These are phyloP conservation scores for Hymenoscyphus repandus DNA, from an alignment of 2,329 filamentous ascomycete species.

Conservation along the genomic window DNA sequence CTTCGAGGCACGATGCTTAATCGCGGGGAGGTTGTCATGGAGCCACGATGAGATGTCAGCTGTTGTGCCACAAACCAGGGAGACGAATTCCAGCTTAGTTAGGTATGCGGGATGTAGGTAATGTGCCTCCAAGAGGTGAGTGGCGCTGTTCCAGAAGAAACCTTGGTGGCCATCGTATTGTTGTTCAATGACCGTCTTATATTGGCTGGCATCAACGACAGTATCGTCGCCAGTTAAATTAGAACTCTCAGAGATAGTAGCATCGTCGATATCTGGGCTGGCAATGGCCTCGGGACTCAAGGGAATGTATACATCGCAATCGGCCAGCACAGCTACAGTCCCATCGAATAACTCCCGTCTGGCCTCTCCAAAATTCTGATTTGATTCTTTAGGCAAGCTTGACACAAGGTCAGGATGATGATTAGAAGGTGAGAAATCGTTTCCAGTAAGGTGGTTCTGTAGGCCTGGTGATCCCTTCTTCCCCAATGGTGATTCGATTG, in stretches of 20 bases:
- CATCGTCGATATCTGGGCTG: not conserved
- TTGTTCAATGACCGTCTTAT: not conserved
- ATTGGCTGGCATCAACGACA: not conserved
- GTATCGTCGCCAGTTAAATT: not conserved
- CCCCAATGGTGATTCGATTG: not conserved
- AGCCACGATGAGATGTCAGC: slow-evolving; percentile 4
- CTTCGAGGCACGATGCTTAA: slow-evolving; percentile 5
- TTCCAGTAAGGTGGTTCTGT: not conserved
- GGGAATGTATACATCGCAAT: not conserved
- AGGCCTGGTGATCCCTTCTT: not conserved
- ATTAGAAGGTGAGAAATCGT: slow-evolving; percentile 3
- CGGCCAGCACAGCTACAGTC: not conserved
- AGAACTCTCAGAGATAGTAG: not conserved
- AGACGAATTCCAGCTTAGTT: slow-evolving; percentile 7
- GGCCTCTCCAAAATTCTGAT: not conserved
- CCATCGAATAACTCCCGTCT: not conserved
- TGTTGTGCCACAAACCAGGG: slow-evolving; percentile 5
- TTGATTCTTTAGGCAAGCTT: not conserved
- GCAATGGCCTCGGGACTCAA: not conserved
- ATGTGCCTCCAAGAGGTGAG: slow-evolving; percentile 7
- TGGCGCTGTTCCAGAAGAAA: slow-evolving; percentile 12
- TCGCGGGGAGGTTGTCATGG: not conserved
- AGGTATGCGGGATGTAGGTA: slow-evolving; percentile 11
- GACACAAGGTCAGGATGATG: slow-evolving; percentile 6
- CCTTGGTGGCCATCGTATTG: slow-evolving; percentile 10